Evolutionary conservation across 805 yeast species (phyloP).

Genomic region (Schizosaccharomyces octosporus): DNA sequence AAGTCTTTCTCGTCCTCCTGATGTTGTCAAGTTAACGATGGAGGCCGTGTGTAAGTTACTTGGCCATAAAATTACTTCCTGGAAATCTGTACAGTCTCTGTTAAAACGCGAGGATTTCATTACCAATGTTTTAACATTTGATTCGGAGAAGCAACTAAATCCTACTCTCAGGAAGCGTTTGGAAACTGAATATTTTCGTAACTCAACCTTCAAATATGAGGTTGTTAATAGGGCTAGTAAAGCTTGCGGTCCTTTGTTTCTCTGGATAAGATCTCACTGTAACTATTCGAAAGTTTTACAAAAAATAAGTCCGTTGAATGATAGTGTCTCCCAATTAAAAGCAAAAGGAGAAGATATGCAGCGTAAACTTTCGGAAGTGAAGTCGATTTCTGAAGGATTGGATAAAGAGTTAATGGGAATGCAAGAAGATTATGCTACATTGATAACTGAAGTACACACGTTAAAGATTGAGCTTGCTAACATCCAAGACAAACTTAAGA

Average conservation of each 20-base stretch:
- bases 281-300: slow-evolving; percentile 47
- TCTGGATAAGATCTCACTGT: slow-evolving; percentile 82
- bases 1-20: slow-evolving; percentile 79
- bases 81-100: slow-evolving; percentile 69
- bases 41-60: slow-evolving; percentile 72
- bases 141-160: slow-evolving; percentile 34
- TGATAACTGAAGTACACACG: slow-evolving; percentile 57
- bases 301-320: slow-evolving; percentile 44
- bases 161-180: slow-evolving; percentile 28
- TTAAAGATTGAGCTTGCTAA: slow-evolving; percentile 44
- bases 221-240: slow-evolving; percentile 71
- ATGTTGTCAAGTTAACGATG: slow-evolving; percentile 56
- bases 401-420: slow-evolving; percentile 55
- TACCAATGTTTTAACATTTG: slow-evolving; percentile 50
- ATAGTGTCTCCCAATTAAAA: slow-evolving; percentile 31
- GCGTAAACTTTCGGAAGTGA: slow-evolving; percentile 12
- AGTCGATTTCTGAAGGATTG: slow-evolving; percentile 24
- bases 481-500: slow-evolving; percentile 33
- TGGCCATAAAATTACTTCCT: slow-evolving; percentile 36
- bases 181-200: slow-evolving; percentile 33
- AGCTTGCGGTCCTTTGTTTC: slow-evolving; percentile 77
- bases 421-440: slow-evolving; percentile 36
- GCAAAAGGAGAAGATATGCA: slow-evolving; percentile 39
- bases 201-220: slow-evolving; percentile 42
- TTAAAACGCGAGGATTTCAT: slow-evolving; percentile 74